These are phyloP conservation scores for Biancaea sappan DNA, from an alignment of 306 rosid genomes.

Conservation along the genomic window DNA sequence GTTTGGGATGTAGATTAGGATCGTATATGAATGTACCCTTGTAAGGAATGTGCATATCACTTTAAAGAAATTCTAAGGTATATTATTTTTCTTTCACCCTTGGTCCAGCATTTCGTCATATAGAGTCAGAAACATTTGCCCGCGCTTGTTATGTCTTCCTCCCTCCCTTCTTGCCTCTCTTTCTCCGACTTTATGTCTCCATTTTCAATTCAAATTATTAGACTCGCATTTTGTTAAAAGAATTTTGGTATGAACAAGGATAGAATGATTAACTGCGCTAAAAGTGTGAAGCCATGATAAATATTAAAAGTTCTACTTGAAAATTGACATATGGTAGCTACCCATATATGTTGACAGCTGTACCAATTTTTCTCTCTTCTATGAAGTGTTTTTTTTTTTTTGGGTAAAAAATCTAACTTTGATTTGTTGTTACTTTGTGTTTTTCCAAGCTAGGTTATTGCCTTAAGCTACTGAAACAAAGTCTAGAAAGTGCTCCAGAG, in stretches of 20 bases:
- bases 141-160: constrained; percentile 1
- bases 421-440: not conserved
- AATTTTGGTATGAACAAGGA: not conserved
- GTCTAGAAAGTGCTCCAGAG: not conserved
- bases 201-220: not conserved
- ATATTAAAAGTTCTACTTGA: not conserved
- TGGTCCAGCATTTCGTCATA: not conserved
- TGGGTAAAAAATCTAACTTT: not conserved
- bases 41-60: constrained; percentile 93
- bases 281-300: not conserved
- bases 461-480: not conserved
- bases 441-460: not conserved
- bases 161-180: not conserved
- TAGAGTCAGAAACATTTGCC: constrained; percentile 16
- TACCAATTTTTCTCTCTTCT: not conserved
- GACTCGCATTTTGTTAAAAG: too few species aligned
- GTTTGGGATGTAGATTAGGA: constrained; percentile 61
- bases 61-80: constrained; percentile 84
- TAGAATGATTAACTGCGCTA: not conserved
- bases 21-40: constrained; percentile 83
- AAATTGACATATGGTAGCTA: not conserved
- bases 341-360: not conserved
- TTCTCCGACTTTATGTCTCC: not conserved
- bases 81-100: constrained; percentile 15
- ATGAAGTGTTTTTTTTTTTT: not conserved